A percentile compares a stretch with the other conserved stretches of the same genome.
phyloP scores from a whole-genome alignment of 345 rosid species.

The Jatropha curcas region DNA sequence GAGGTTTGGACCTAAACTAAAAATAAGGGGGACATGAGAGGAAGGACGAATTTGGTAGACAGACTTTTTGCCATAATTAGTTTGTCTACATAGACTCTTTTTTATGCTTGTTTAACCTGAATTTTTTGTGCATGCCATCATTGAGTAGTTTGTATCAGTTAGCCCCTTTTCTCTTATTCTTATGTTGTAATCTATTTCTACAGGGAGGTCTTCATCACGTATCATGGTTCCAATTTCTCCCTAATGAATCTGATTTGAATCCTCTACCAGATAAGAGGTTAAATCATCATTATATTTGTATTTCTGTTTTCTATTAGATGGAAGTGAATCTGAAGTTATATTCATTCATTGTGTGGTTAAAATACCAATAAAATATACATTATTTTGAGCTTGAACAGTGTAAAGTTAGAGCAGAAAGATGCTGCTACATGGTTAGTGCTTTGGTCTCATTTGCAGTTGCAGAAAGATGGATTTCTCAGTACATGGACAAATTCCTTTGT shows the following conservation, averaged over 20 bases:
- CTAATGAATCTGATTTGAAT: conserved; percentile 74
- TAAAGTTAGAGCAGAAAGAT: conserved; percentile 81
- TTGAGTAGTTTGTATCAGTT: background rate
- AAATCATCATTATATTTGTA: background rate
- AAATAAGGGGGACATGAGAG: no score
- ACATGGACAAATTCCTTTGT: conserved; percentile 99
- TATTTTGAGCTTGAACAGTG: conserved; percentile 44
- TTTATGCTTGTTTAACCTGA: conserved; percentile 1
- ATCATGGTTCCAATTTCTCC: conserved; percentile 98
- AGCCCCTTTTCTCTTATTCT: background rate
- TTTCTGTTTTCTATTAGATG: conserved; percentile 11
- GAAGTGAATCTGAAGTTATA: background rate
- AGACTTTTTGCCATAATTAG: no score
- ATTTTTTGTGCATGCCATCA: background rate
- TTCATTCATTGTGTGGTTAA: background rate
- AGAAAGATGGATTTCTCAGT: conserved; percentile 81
- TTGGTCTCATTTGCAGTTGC: conserved; percentile 85
- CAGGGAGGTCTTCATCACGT: conserved; percentile 88
- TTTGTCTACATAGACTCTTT: background rate
- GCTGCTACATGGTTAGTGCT: conserved; percentile 78
- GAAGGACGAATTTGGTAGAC: no score
- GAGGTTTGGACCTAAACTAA: no score
- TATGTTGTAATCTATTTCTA: conserved; percentile 12
- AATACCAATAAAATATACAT: conserved; percentile 13
- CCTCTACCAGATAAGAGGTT: conserved; percentile 75